phyloP scores from a whole-genome alignment of 768 basidiomycete genomes.

The Gloeophyllum trabeum region DNA sequence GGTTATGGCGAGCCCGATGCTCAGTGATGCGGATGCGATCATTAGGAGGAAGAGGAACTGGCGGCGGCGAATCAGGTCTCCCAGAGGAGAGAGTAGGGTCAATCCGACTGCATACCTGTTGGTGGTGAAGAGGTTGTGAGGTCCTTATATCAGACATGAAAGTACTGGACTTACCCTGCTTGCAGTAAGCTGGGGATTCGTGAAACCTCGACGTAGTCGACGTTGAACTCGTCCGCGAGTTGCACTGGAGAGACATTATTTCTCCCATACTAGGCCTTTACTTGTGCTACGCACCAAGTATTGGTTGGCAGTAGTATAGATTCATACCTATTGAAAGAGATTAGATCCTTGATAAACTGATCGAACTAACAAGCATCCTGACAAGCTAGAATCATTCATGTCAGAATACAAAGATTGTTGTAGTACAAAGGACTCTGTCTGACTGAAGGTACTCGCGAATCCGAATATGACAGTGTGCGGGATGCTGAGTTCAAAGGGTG shows the following conservation, averaged over 20 bases:
- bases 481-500: slow-evolving; percentile 41
- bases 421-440: slow-evolving; percentile 12
- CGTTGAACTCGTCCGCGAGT: slow-evolving; percentile 21
- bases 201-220: slow-evolving; percentile 24
- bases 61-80: slow-evolving; percentile 72
- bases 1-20: slow-evolving; percentile 64
- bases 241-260: slow-evolving; percentile 13
- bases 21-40: slow-evolving; percentile 39
- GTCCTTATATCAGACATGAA: too few species aligned
- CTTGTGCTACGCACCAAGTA: slow-evolving; percentile 41
- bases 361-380: too few species aligned
- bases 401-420: too few species aligned
- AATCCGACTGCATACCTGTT: slow-evolving; percentile 70
- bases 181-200: slow-evolving; percentile 53
- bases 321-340: too few species aligned
- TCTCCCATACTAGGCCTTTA: slow-evolving; percentile 2
- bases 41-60: slow-evolving; percentile 57
- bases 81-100: slow-evolving; percentile 68
- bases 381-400: background rate
- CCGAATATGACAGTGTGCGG: slow-evolving; percentile 50
- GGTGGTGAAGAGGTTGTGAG: too few species aligned
- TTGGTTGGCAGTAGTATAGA: slow-evolving; percentile 74
- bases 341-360: too few species aligned
- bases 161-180: too few species aligned
- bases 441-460: slow-evolving; percentile 47